Evolutionary conservation across 2,329 filamentous ascomycete genomes (phyloP), one percentile per base, ranked within the genome.

Genomic region (Ophiocordyceps unilateralis): DNA sequence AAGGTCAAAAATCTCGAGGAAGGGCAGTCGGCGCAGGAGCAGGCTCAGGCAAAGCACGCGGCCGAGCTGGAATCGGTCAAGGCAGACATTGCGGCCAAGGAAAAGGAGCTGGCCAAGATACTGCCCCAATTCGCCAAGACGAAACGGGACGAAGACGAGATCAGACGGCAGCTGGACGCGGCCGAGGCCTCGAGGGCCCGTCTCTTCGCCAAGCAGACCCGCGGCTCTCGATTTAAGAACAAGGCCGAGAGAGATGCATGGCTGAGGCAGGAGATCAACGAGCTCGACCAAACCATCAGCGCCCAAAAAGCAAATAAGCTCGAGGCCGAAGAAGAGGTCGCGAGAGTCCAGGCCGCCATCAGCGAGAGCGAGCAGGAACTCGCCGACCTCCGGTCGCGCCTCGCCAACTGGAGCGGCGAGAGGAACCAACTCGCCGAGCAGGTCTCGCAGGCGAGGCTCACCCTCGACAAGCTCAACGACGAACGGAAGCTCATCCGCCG

Each of bases 131-230:
- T 85, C 56, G 81, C 78, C 43, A 68, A 75, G 46, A 78, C 78
- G 49, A 86, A 81, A 58, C 69, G 76, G 42, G 72, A 85, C 46
- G 91, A 95, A 56, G 70, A 72, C 15, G 71, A 75, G 15, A 67
- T 84, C 23, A 81, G 79, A 53, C 69, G 79, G 44, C 76, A 82
- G 46, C 69, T 96, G 11, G 81, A 87, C 40, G 70, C 82, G 41
- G 82, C 82, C 0, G 83, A 93, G 53, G 80, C 80, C 8, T 72
- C 75, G 5, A 74, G 84, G 37, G 78, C 83, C 49, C 79, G 88
- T 32, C 72, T 98, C 8, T 85, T 93, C 55, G 84, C 83, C 41
- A 98, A 98, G 60, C 89, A 98, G 62, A 86, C 82, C 38, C 81
- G 89, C 39, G 87, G 83, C 50, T 81, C 83, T 17, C 82, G 86